phyloP scores from a whole-genome alignment of 192 early-diverging fungal species.

The Coemansia erecta region DNA sequence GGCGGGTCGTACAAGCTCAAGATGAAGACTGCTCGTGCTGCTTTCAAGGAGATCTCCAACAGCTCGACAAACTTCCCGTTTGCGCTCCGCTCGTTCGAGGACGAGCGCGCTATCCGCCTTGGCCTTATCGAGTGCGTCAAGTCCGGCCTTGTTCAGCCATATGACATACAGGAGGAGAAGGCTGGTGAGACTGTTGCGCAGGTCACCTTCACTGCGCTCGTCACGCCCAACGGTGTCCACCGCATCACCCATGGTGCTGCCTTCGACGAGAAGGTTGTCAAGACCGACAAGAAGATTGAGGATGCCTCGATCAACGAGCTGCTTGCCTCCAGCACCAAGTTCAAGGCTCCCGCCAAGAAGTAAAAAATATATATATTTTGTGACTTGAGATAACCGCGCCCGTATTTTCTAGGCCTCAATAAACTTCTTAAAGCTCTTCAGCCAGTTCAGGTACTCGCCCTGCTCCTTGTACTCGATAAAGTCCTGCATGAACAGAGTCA shows the following conservation, averaged over 20 bases:
- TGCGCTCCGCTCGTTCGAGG: slow-evolving; percentile 77
- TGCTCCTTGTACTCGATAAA: slow-evolving; percentile 97
- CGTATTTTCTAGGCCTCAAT: slow-evolving; percentile 53
- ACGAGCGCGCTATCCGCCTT: slow-evolving; percentile 90
- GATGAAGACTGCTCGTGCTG: slow-evolving; percentile 77
- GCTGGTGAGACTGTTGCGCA: slow-evolving; percentile 78
- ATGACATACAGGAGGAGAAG: slow-evolving; percentile 83
- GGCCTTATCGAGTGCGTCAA: slow-evolving; percentile 88
- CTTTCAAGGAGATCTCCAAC: slow-evolving; percentile 70
- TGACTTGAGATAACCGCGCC: background rate
- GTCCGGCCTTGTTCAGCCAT: slow-evolving; percentile 77
- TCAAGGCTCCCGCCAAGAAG: slow-evolving; percentile 50
- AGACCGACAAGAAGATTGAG: slow-evolving; percentile 84
- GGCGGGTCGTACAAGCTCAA: slow-evolving; percentile 78
- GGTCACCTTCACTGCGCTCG: slow-evolving; percentile 87
- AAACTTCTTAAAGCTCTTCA: slow-evolving; percentile 76
- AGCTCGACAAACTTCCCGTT: slow-evolving; percentile 88
- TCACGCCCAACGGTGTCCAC: slow-evolving; percentile 83
- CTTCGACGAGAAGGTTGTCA: slow-evolving; percentile 72
- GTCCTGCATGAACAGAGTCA: slow-evolving; percentile 82
- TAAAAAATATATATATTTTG: slow-evolving; percentile 3
- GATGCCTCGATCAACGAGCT: slow-evolving; percentile 76
- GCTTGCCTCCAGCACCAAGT: slow-evolving; percentile 58
- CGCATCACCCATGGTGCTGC: slow-evolving; percentile 72
- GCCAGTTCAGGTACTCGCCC: slow-evolving; percentile 87